Conservation (phyloP, 2,329 filamentous ascomycete genomes). For the Septoria linicola region DNA sequence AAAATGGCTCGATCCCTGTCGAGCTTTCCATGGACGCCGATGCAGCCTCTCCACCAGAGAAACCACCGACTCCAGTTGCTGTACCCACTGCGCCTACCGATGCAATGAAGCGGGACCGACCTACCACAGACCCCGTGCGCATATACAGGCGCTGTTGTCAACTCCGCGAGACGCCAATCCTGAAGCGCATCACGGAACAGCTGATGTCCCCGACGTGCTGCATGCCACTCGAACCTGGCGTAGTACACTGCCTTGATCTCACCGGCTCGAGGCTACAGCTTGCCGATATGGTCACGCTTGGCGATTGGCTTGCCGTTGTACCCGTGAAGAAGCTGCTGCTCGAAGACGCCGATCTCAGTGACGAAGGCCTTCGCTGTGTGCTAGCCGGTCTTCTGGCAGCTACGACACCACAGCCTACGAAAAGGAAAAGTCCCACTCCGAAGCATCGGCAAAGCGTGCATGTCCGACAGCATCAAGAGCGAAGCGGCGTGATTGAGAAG, state of each 20-base stretch:
- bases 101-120: conserved; percentile 61
- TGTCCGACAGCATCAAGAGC: conserved; percentile 37
- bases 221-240: conserved; percentile 64
- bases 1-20: conserved; percentile 81
- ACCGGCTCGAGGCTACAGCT: conserved; percentile 81
- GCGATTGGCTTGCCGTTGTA: conserved; percentile 91
- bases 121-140: conserved; percentile 85
- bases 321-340: conserved; percentile 82
- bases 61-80: conserved; percentile 32
- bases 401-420: conserved; percentile 58
- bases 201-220: conserved; percentile 70
- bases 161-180: conserved; percentile 83
- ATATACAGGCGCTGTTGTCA: conserved; percentile 96
- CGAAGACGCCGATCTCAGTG: conserved; percentile 81
- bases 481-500: conserved; percentile 77
- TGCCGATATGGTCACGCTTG: conserved; percentile 79
- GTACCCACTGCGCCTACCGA: conserved; percentile 34
- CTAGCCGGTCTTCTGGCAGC: conserved; percentile 82
- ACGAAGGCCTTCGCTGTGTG: conserved; percentile 83
- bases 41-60: conserved; percentile 42
- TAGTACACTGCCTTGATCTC: conserved; percentile 78
- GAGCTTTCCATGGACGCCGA: conserved; percentile 72
- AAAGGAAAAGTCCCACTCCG: conserved; percentile 31
- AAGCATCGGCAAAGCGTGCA: conserved; percentile 32
- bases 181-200: conserved; percentile 89